Conservation (phyloP, 768 basidiomycete species). For the Rhizopogon sp. region DNA sequence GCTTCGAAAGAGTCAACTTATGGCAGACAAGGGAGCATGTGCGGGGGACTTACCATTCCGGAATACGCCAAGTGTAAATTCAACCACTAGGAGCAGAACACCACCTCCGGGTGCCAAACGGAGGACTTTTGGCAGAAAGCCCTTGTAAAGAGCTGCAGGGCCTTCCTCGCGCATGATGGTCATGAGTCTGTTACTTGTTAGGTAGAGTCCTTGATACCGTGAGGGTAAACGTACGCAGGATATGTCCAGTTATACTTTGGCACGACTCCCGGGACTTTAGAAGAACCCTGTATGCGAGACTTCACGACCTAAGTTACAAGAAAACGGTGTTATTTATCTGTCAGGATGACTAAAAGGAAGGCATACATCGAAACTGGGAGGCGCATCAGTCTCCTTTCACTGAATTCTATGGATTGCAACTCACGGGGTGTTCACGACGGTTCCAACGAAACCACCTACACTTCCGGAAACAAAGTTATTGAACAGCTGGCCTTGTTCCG, state of each 20-base stretch:
- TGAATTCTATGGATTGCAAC: slow-evolving; percentile 14
- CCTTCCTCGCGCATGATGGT: slow-evolving; percentile 89
- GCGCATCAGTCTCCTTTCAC: slow-evolving; percentile 6
- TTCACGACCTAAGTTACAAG: slow-evolving; percentile 72
- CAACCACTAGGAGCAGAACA: slow-evolving; percentile 89
- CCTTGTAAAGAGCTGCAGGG: slow-evolving; percentile 82
- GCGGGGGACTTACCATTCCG: slow-evolving; percentile 48
- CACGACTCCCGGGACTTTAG: slow-evolving; percentile 57
- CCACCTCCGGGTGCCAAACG: slow-evolving; percentile 95
- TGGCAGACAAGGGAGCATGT: not conserved
- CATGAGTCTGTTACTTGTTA: slow-evolving; percentile 38
- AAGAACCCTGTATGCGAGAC: slow-evolving; percentile 84
- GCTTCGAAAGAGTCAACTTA: slow-evolving; percentile 5
- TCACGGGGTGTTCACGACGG: slow-evolving; percentile 88
- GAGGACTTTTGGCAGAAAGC: slow-evolving; percentile 93
- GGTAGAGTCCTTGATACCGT: not conserved
- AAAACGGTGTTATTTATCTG: not conserved
- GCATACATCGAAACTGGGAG: slow-evolving; percentile 42
- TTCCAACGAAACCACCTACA: slow-evolving; percentile 88
- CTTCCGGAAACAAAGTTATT: slow-evolving; percentile 94
- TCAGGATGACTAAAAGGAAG: not conserved
- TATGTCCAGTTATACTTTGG: slow-evolving; percentile 97
- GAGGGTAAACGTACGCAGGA: slow-evolving; percentile 51
- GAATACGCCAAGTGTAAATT: slow-evolving; percentile 76
- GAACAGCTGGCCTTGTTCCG: slow-evolving; percentile 60